A percentile compares a stretch with the other conserved stretches of the same genome.
These are phyloP conservation scores for Eimeria falciformis DNA, from an alignment of 169 alveolate species.

Conservation along the genomic window DNA sequence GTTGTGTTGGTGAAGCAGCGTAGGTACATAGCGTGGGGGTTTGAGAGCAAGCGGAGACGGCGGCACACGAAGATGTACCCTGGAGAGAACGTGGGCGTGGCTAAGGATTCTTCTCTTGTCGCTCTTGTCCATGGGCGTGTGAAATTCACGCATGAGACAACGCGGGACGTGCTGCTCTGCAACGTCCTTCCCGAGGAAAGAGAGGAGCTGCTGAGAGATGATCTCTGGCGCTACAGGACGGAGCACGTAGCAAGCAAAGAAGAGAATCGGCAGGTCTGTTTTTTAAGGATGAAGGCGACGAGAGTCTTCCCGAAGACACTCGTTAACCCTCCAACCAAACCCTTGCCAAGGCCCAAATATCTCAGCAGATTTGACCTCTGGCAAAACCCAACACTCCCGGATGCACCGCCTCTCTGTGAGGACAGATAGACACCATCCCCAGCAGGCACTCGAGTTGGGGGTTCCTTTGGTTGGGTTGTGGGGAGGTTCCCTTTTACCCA, in stretches of 20 bases:
- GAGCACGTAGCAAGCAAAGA: conserved; percentile 90
- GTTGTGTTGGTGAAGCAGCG: conserved; percentile 84
- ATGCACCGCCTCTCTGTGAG: conserved; percentile 73
- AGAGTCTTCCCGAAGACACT: conserved; percentile 66
- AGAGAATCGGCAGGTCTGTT: conserved; percentile 87
- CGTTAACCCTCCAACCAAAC: conserved; percentile 85
- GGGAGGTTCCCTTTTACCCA: too few species aligned
- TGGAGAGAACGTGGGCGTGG: conserved; percentile 85
- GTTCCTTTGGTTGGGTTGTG: too few species aligned
- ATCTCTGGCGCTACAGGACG: conserved; percentile 91
- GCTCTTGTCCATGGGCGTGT: conserved; percentile 87
- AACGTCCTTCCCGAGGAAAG: conserved; percentile 91
- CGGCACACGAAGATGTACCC: conserved; percentile 90
- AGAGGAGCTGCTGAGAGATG: conserved; percentile 88
- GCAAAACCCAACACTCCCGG: conserved; percentile 88
- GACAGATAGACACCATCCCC: conserved; percentile 12
- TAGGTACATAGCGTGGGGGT: conserved; percentile 85
- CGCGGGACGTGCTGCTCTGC: conserved; percentile 85
- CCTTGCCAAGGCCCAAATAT: conserved; percentile 87
- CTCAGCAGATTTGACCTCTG: conserved; percentile 84
- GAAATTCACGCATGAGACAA: conserved; percentile 89
- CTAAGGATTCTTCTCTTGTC: conserved; percentile 73
- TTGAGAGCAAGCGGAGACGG: conserved; percentile 82
- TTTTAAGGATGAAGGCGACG: conserved; percentile 84
- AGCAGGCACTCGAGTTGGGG: too few species aligned